phyloP scores from a whole-genome alignment of 345 rosid species.

The Salix brachista region DNA sequence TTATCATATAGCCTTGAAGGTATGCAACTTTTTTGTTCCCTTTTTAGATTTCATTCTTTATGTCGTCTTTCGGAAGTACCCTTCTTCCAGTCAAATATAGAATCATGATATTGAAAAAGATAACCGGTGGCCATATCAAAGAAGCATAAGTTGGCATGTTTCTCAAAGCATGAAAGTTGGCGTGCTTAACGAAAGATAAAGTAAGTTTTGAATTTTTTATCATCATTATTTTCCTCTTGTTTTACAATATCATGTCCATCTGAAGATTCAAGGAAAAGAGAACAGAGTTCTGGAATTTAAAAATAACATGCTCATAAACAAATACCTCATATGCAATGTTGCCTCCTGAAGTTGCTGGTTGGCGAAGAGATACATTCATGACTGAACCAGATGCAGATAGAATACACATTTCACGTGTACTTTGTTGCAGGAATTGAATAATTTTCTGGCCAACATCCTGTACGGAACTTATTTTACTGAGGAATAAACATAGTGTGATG shows the following conservation, averaged over 20 bases:
- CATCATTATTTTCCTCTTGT: neutral
- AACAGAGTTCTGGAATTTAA: neutral
- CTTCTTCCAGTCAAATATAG: neutral
- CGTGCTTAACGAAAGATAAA: neutral
- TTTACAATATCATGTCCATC: neutral
- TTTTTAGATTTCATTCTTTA: neutral
- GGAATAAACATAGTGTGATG: slow-evolving; percentile 6
- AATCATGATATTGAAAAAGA: neutral
- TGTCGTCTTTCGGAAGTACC: neutral
- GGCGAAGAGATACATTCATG: slow-evolving; percentile 71
- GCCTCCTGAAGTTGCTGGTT: slow-evolving; percentile 78
- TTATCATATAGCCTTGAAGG: neutral
- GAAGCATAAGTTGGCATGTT: neutral
- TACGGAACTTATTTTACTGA: slow-evolving; percentile 20
- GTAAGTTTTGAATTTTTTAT: neutral
- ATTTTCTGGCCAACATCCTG: slow-evolving; percentile 86
- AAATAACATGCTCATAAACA: slow-evolving; percentile 3
- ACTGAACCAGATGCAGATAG: slow-evolving; percentile 87
- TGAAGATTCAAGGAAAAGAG: neutral
- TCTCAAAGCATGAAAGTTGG: neutral
- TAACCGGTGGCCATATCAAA: neutral
- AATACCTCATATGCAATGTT: slow-evolving; percentile 73
- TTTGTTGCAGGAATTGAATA: slow-evolving; percentile 63
- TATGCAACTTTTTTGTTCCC: neutral
- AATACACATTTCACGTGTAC: slow-evolving; percentile 72